Evolutionary conservation across 768 basidiomycete genomes (phyloP).

Genomic region (Pulveroboletus ravenelii): DNA sequence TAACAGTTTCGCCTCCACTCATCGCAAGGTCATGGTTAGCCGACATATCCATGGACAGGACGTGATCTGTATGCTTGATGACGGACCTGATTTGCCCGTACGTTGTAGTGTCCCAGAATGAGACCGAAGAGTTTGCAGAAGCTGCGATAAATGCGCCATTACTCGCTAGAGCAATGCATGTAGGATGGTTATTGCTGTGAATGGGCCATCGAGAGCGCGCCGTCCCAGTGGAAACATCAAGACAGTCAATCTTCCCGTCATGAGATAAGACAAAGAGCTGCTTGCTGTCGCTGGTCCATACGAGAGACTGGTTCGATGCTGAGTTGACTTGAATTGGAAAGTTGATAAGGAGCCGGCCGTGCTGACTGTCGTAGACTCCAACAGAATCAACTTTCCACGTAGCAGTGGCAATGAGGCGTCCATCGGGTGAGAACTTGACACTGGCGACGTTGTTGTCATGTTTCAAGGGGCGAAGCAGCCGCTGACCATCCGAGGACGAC

Average conservation of each 20-base stretch:
- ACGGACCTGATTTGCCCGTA: not conserved
- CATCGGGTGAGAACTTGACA: not conserved
- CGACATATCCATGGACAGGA: not conserved
- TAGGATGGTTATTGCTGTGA: not conserved
- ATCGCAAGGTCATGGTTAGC: not conserved
- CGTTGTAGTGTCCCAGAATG: not conserved
- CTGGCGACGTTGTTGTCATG: not conserved
- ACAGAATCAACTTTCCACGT: not conserved
- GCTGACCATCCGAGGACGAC: not conserved
- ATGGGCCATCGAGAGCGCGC: not conserved
- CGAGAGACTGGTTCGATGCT: constrained; percentile 4
- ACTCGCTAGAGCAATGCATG: constrained; percentile 2
- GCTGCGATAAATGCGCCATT: not conserved
- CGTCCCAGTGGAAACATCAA: not conserved
- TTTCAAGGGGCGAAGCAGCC: not conserved
- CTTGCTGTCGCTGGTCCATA: constrained; percentile 6
- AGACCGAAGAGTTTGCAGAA: not conserved
- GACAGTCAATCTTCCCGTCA: not conserved
- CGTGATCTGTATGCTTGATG: not conserved
- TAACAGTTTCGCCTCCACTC: not conserved
- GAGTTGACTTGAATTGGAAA: constrained; percentile 2
- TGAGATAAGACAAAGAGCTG: constrained; percentile 7
- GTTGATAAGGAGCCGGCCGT: not conserved
- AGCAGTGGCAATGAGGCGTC: not conserved
- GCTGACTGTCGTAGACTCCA: constrained; percentile 2